Conservation (phyloP, 345 rosid genomes). For the Eucalyptus pauciflora region DNA sequence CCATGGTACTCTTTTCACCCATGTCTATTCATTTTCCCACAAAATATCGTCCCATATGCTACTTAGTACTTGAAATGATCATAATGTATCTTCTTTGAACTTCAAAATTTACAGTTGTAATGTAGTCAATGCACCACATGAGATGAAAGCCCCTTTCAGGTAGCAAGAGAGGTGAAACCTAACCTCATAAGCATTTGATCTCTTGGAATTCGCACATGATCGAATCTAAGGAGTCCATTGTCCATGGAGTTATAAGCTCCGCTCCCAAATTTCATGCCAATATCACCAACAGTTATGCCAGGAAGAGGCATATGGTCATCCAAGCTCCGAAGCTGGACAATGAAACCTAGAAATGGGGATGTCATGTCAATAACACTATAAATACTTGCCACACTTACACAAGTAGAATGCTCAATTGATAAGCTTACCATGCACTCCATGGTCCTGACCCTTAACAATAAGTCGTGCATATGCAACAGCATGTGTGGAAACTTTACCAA, state of each 20-base stretch:
- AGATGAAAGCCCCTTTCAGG: neutral
- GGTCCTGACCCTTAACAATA: slow-evolving; percentile 54
- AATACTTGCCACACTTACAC: neutral
- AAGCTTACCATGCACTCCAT: slow-evolving; percentile 83
- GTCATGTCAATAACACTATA: neutral
- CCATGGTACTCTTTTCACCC: neutral
- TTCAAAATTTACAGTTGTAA: neutral
- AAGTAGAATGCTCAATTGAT: neutral
- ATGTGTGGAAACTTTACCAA: slow-evolving; percentile 90
- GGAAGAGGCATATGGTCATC: slow-evolving; percentile 98
- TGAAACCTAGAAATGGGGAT: slow-evolving; percentile 58
- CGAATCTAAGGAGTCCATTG: slow-evolving; percentile 86
- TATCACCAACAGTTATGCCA: slow-evolving; percentile 85
- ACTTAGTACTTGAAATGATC: neutral
- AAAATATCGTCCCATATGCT: neutral
- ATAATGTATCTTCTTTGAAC: neutral
- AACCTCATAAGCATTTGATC: slow-evolving; percentile 95
- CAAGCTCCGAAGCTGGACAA: slow-evolving; percentile 87
- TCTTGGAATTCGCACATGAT: slow-evolving; percentile 88
- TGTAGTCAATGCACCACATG: neutral
- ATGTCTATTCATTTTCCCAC: neutral
- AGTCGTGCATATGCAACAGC: slow-evolving; percentile 94
- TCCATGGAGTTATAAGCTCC: slow-evolving; percentile 97
- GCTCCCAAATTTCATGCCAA: slow-evolving; percentile 86
- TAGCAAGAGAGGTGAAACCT: slow-evolving; percentile 1